Evolutionary conservation across 352 stramenopile species (phyloP).

Genomic region (Globisporangium paroecandrum): DNA sequence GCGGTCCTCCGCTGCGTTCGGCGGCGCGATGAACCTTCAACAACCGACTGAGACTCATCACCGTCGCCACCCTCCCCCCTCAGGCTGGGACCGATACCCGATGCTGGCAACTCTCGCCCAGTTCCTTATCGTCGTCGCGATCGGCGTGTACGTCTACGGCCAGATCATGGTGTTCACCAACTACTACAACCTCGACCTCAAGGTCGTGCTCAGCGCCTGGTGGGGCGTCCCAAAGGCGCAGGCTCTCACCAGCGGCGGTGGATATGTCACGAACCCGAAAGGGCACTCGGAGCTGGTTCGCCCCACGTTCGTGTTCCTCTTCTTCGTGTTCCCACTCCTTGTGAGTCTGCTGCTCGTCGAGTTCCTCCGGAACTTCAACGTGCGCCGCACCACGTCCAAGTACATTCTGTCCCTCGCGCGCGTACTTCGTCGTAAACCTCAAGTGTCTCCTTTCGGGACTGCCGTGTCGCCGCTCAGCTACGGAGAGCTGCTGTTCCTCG

Average conservation of each 20-base stretch:
- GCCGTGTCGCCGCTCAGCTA: conserved; percentile 29
- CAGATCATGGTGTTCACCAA: conserved; percentile 17
- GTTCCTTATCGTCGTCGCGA: conserved; percentile 7
- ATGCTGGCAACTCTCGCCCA: conserved; percentile 8
- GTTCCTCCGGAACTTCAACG: conserved; percentile 33
- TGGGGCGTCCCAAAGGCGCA: conserved; percentile 14
- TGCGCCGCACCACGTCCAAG: conserved; percentile 31
- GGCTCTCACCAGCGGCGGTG: conserved; percentile 11
- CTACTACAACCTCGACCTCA: conserved; percentile 15
- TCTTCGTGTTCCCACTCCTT: conserved; percentile 35
- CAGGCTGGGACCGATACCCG: neutral
- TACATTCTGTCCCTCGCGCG: conserved; percentile 26
- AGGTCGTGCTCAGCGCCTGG: conserved; percentile 10
- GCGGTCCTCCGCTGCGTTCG: neutral
- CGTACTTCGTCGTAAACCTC: conserved; percentile 43
- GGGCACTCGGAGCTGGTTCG: conserved; percentile 40
- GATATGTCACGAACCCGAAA: neutral
- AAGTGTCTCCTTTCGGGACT: conserved; percentile 11
- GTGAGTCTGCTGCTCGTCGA: conserved; percentile 37
- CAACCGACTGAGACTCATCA: neutral
- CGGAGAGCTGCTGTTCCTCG: conserved; percentile 41
- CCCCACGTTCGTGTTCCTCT: conserved; percentile 50
- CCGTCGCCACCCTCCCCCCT: neutral
- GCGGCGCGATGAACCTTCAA: neutral
- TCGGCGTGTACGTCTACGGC: conserved; percentile 12